Evolutionary conservation across 352 stramenopile genomes (phyloP).

Genomic region (Pythium vanterpoolii): DNA sequence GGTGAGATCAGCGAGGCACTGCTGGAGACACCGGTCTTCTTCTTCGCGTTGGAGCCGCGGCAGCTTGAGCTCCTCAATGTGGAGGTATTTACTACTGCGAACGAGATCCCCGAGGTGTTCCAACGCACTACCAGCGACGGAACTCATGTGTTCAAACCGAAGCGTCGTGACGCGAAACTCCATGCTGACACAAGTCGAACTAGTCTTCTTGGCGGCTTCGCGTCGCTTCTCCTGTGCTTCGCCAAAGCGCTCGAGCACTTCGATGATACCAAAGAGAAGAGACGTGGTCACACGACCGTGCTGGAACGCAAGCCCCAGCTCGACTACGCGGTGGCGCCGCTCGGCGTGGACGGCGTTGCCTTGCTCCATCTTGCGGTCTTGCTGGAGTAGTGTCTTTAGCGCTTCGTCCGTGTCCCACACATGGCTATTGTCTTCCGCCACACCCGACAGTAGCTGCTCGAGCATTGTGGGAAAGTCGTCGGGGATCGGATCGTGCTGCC

Average conservation of each 20-base stretch:
- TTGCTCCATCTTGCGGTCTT: not conserved
- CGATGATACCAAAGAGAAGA: slow-evolving; percentile 18
- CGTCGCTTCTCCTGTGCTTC: not conserved
- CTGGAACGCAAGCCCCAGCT: slow-evolving; percentile 16
- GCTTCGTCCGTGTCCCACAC: not conserved
- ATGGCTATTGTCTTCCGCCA: not conserved
- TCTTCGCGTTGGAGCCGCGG: slow-evolving; percentile 6
- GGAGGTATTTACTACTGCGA: slow-evolving; percentile 3
- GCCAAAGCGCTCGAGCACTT: slow-evolving; percentile 24
- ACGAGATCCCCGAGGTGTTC: slow-evolving; percentile 11
- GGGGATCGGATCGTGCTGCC: slow-evolving; percentile 18
- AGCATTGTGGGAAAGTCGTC: slow-evolving; percentile 18
- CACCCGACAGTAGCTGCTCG: slow-evolving; percentile 12
- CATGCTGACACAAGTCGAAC: not conserved
- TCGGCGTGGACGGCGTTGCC: not conserved
- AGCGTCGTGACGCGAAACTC: slow-evolving; percentile 23
- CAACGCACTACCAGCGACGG: slow-evolving; percentile 17
- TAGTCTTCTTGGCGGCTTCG: not conserved
- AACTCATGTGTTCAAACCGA: slow-evolving; percentile 12
- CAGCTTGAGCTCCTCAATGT: slow-evolving; percentile 13
- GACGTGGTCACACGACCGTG: slow-evolving; percentile 16
- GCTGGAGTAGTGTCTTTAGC: not conserved
- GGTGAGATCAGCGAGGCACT: slow-evolving; percentile 12
- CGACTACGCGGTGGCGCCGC: slow-evolving; percentile 11
- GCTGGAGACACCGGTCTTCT: slow-evolving; percentile 17